Percentiles rank a stretch among this genome's conserved stretches.
Conservation (phyloP, 2,329 filamentous ascomycete genomes). For the Sarocladium oryzae region DNA sequence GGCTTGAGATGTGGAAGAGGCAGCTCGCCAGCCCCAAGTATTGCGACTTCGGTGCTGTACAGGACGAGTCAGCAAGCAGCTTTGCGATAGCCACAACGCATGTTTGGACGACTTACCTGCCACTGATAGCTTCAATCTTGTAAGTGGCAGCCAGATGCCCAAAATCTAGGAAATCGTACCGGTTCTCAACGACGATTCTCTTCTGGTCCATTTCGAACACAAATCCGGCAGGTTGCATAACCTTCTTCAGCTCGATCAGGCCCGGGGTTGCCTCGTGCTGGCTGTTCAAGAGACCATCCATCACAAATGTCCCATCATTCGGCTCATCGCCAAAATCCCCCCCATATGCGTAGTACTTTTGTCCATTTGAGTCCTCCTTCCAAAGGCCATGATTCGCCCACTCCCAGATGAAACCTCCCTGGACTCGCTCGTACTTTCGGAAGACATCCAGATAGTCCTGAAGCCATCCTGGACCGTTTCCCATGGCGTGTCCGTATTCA, state of each 20-base stretch:
- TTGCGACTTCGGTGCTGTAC: neutral
- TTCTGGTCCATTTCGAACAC: constrained; percentile 17
- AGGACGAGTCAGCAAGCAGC: neutral
- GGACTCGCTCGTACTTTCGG: constrained; percentile 50
- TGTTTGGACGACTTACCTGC: constrained; percentile 36
- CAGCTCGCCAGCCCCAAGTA: neutral
- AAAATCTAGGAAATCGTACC: constrained; percentile 41
- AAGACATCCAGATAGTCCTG: constrained; percentile 63
- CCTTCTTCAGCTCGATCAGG: constrained; percentile 49
- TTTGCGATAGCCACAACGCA: too few relatives aligned
- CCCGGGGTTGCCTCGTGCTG: constrained; percentile 52
- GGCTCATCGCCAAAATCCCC: constrained; percentile 56
- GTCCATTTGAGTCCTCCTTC: constrained; percentile 19
- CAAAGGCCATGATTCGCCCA: constrained; percentile 54
- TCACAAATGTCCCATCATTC: constrained; percentile 55
- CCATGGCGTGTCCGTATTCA: constrained; percentile 61
- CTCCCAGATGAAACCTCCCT: constrained; percentile 63
- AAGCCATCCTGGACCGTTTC: constrained; percentile 64
- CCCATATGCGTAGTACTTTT: constrained; percentile 51
- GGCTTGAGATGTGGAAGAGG: neutral
- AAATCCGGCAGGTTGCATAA: constrained; percentile 47
- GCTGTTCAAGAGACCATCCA: constrained; percentile 52
- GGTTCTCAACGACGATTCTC: constrained; percentile 36
- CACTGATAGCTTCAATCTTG: constrained; percentile 34
- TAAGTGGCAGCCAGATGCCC: constrained; percentile 37